Evolutionary conservation across 495 filamentous ascomycete genomes (phyloP), one percentile per base, ranked within the genome.

Genomic region (Beverwykella pulmonaria): DNA sequence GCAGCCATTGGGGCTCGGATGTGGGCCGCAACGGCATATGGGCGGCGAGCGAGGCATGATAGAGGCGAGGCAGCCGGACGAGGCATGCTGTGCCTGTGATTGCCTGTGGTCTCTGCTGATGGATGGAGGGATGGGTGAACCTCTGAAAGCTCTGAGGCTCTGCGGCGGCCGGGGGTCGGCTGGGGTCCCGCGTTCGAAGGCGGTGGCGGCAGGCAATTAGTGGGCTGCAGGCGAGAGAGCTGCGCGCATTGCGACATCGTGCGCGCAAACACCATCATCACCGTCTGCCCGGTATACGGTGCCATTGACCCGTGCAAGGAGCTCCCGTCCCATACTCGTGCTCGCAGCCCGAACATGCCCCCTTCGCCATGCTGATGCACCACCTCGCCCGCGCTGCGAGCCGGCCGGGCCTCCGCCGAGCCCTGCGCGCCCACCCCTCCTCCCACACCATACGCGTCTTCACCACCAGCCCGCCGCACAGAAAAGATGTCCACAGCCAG

Each of bases 401-500:
- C 34, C 57, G 68, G 59, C 64, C 59, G 7, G 53, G 27, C n/a
- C 29, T 61, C 8, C 63, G 48, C 20, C 59, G 15, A 50, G 27
- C 44, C 56, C 30, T 14, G 46, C 30, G 22, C 14, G 2, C 32
- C 25, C 56, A n/a, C 20, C 30, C 32, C 32, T 48, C 20, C 44
- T 48, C 17, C 20, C 20, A 48, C 44, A 48, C n/a, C 17, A 49
- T 53, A 47, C 66, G 75, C 12, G 71, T 76, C 63, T 79, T 79
- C 62, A 67, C 71, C 3, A 72, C 75, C 1, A 74, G 71, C 46
- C 75, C 77, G 9, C 59, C 71, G 4, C 76, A 75, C 60, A 69
- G 76, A 52, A 79, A 79, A 50, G 73, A 79, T 64, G 73, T 20
- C 60, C 70, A 34, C 34, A 67, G 65, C 46, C 70, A 74, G 9